Base-by-base conservation (phyloP, 352 stramenopile species). In the Phytopythium helicoides region DNA sequence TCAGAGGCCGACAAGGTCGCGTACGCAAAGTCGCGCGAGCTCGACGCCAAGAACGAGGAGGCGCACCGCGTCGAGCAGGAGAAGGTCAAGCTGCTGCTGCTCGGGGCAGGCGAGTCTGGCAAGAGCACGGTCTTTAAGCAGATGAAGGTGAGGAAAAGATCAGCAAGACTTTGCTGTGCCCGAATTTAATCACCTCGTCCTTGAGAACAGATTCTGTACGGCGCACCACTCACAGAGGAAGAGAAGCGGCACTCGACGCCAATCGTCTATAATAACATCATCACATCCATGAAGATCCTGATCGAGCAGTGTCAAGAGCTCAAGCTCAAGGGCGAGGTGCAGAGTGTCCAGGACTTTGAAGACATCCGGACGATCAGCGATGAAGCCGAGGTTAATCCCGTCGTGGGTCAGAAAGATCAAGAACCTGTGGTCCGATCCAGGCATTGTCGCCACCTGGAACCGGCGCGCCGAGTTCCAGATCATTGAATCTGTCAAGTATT, bases 401-500 rank as follows among this genome's bases (percentile, higher is more conserved):
- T 89, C 25, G 77, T 97, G 47, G 92, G 92, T 33, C 71, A 85
- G 46, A n/a, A 95, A 96, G 50, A 89, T 98, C 58, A 98, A 98
- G 69, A 93, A 88, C 46, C 61, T 98, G n/a, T 98, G 95, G 91
- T 62, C 48, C 6, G 93, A 98, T 71, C 85, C 88, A 1, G 92
- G 88, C 40, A 88, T 98, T 25, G 71, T 96, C 37, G 71, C 75
- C 54, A 93, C 86, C 12, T 98, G 92, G 91, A 90, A 79, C 56
- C 94, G 95, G 52, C 81, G 95, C 61, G 73, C 85, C 18, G 76
- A 97, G 54, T 98, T 97, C 65, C 95, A 99, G 81, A 97, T 98
- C 64, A 91, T 98, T 59, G 96, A 98, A 61, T 98, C 94, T 40
- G 89, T 98, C 54, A 97, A 97, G 65, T 98, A 96, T 64, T 99